Evolutionary conservation across 2,329 filamentous ascomycete species (phyloP).

Genomic region (Corinectria fuckeliana): DNA sequence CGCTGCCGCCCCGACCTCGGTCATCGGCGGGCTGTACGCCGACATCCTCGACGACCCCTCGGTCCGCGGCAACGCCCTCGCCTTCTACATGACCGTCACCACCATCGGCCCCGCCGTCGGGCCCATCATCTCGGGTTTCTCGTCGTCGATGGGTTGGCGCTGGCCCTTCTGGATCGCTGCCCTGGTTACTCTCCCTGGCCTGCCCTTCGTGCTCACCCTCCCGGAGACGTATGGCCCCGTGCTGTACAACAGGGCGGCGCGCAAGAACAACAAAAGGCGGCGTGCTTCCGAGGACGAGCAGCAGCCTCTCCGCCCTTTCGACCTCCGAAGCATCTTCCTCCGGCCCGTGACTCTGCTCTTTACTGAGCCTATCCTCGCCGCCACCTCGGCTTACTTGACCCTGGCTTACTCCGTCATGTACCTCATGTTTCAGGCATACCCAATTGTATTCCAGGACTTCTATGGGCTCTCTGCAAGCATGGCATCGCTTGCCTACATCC

Average conservation of each 20-base stretch:
- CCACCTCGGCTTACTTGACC: constrained; percentile 56
- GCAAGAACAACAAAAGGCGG: constrained; percentile 50
- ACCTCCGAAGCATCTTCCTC: constrained; percentile 54
- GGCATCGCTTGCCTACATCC: constrained; percentile 55
- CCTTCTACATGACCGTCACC: constrained; percentile 45
- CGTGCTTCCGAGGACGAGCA: constrained; percentile 13
- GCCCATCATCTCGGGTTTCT: constrained; percentile 58
- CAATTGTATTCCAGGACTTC: constrained; percentile 53
- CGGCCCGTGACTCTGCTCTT: constrained; percentile 56
- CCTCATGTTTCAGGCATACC: constrained; percentile 59
- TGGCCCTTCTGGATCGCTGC: constrained; percentile 51
- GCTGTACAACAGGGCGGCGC: constrained; percentile 56
- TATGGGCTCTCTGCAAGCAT: constrained; percentile 55
- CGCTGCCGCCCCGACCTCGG: constrained; percentile 44
- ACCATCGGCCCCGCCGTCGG: constrained; percentile 51
- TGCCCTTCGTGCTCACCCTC: constrained; percentile 45
- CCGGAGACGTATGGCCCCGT: constrained; percentile 59
- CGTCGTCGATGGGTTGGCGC: constrained; percentile 51
- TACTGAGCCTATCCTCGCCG: constrained; percentile 57
- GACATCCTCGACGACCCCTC: constrained; percentile 44
- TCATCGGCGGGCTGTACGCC: constrained; percentile 43
- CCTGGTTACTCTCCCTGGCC: constrained; percentile 37
- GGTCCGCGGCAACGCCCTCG: constrained; percentile 41
- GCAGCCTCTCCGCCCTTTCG: constrained; percentile 45
- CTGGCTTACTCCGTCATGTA: constrained; percentile 60